These are phyloP conservation scores for Penicillium polonicum DNA, from an alignment of 2,329 filamentous ascomycete species.

Conservation along the genomic window DNA sequence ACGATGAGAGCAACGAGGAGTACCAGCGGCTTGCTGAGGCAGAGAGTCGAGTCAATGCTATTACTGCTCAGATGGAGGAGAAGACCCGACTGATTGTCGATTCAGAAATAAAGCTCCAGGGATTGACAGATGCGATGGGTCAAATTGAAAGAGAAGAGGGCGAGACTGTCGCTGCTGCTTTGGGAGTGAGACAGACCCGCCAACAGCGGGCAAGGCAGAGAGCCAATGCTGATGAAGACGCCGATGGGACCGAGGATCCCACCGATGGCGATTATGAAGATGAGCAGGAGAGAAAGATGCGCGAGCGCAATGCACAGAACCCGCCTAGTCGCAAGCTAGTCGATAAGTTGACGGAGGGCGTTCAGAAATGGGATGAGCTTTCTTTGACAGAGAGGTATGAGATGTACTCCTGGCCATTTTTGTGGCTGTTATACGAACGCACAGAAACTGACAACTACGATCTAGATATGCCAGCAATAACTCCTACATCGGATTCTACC, in stretches of 20 bases:
- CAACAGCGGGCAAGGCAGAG: conserved; percentile 18
- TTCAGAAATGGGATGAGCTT: conserved; percentile 36
- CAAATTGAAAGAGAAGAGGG: conserved; percentile 43
- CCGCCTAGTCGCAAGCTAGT: conserved; percentile 40
- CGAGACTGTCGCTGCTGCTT: conserved; percentile 31
- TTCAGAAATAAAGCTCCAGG: conserved; percentile 48
- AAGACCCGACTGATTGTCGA: conserved; percentile 60
- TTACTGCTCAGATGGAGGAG: conserved; percentile 58
- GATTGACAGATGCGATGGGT: conserved; percentile 45
- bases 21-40: conserved; percentile 43
- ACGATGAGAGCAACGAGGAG: conserved; percentile 27
- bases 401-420: conserved; percentile 24
- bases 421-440: conserved; percentile 13
- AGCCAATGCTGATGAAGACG: conserved; percentile 30
- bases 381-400: conserved; percentile 45
- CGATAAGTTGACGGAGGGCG: conserved; percentile 35
- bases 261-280: conserved; percentile 46
- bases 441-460: conserved; percentile 8
- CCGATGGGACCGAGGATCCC: conserved; percentile 36
- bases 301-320: conserved; percentile 22
- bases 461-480: conserved; percentile 58
- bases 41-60: conserved; percentile 48
- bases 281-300: conserved; percentile 38
- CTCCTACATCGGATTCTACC: conserved; percentile 61
- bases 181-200: conserved; percentile 32